Conservation (phyloP, 768 basidiomycete genomes). For the Mycena leptocephala region DNA sequence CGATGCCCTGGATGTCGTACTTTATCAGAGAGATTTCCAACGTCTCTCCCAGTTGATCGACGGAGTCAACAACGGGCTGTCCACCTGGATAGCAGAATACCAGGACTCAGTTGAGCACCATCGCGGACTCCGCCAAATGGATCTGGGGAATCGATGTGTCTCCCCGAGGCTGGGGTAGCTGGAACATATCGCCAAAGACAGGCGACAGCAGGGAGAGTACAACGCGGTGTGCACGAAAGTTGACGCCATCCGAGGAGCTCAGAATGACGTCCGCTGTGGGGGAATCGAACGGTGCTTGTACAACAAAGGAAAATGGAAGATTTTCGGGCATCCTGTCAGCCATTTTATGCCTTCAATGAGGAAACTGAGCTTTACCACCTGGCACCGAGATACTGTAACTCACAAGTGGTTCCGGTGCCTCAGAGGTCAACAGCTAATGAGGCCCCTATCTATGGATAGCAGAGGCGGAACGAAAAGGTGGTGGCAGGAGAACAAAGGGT, state of each 20-base stretch:
- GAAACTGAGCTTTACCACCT: too few species aligned
- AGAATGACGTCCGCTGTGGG: neutral
- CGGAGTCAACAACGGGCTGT: neutral
- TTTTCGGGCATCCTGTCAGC: too few species aligned
- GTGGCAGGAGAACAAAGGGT: too few species aligned
- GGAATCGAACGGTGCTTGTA: neutral
- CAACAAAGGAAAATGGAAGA: too few species aligned
- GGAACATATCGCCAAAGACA: neutral
- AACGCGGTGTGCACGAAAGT: neutral
- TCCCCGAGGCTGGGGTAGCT: neutral
- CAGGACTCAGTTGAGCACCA: neutral
- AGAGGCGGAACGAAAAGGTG: too few species aligned
- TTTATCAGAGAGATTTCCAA: neutral
- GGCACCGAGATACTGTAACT: too few species aligned
- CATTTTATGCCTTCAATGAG: too few species aligned
- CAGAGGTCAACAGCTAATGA: too few species aligned
- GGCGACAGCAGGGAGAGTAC: neutral
- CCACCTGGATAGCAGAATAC: constrained; percentile 5
- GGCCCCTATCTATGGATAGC: too few species aligned
- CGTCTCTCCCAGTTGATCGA: neutral
- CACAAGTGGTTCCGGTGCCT: too few species aligned
- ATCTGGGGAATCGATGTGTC: neutral
- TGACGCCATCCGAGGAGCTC: neutral
- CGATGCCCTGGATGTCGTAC: neutral
- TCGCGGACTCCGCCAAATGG: neutral